Conservation (phyloP, 2,329 filamentous ascomycete genomes). For the Arthroderma sp. region DNA sequence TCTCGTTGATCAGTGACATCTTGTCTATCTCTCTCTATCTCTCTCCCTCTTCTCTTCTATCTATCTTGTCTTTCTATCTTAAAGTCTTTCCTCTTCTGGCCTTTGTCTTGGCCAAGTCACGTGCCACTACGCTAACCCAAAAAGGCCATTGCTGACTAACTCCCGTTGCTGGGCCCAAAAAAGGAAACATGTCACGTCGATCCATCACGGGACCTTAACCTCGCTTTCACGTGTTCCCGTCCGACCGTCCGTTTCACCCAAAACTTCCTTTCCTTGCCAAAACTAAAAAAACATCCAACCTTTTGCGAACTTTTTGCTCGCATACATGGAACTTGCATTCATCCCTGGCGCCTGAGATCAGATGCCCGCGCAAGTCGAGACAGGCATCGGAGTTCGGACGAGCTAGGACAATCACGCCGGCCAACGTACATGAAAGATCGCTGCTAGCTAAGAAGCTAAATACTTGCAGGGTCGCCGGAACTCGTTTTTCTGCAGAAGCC, state of each 20-base stretch:
- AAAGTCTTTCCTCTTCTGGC: neutral
- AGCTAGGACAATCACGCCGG: neutral
- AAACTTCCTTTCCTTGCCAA: too few species aligned
- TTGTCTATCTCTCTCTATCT: neutral
- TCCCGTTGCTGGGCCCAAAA: neutral
- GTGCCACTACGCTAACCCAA: neutral
- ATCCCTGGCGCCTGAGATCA: neutral
- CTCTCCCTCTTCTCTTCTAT: neutral
- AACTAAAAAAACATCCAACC: too few species aligned
- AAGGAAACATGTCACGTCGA: neutral
- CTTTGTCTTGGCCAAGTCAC: neutral
- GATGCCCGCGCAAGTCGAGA: neutral
- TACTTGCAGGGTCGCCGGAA: neutral
- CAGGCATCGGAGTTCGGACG: neutral
- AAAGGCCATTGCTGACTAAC: neutral
- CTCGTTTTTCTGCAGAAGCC: neutral
- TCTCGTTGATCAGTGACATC: conserved; percentile 57
- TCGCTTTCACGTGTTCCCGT: neutral
- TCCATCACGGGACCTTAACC: neutral
- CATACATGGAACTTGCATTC: neutral
- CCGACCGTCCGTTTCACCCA: too few species aligned
- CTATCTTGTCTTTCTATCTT: neutral
- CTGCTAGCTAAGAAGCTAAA: neutral
- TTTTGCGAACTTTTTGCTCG: too few species aligned
- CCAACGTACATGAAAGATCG: neutral